These are phyloP conservation scores for Achaetomium macrosporum DNA, from an alignment of 2,329 filamentous ascomycete genomes.

Conservation along the genomic window DNA sequence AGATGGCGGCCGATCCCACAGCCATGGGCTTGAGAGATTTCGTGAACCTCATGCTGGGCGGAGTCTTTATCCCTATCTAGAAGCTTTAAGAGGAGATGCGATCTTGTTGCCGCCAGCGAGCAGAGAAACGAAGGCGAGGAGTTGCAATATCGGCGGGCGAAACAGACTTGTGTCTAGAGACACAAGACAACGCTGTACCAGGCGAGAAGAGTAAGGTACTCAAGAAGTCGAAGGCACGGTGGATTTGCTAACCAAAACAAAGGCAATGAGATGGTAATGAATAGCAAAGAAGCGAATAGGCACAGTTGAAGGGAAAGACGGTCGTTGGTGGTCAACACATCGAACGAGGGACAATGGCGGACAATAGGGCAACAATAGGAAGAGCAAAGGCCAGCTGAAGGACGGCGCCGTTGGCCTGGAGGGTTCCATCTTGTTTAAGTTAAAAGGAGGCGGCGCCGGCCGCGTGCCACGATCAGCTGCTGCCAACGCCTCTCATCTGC, in stretches of 20 bases:
- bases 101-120: constrained; percentile 19
- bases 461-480: background rate
- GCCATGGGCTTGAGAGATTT: constrained; percentile 25
- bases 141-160: background rate
- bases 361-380: constrained; percentile 10
- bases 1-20: constrained; percentile 19
- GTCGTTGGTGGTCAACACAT: constrained; percentile 17
- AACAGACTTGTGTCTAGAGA: background rate
- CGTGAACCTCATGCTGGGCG: constrained; percentile 24
- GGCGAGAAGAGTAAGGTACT: background rate
- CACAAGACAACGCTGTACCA: background rate
- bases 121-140: constrained; percentile 9
- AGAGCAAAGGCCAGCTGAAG: constrained; percentile 5
- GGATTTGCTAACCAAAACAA: constrained; percentile 3
- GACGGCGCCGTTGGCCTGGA: background rate
- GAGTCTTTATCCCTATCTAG: constrained; percentile 1
- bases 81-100: background rate
- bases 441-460: background rate
- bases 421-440: background rate
- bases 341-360: constrained; percentile 5
- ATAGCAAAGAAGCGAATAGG: background rate
- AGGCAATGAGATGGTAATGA: background rate
- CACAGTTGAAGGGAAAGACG: constrained; percentile 12
- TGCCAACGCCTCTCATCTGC: background rate
- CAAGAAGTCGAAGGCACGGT: background rate